These are phyloP conservation scores for Xanthoceras sorbifolium DNA, from an alignment of 345 rosid genomes.

Conservation along the genomic window DNA sequence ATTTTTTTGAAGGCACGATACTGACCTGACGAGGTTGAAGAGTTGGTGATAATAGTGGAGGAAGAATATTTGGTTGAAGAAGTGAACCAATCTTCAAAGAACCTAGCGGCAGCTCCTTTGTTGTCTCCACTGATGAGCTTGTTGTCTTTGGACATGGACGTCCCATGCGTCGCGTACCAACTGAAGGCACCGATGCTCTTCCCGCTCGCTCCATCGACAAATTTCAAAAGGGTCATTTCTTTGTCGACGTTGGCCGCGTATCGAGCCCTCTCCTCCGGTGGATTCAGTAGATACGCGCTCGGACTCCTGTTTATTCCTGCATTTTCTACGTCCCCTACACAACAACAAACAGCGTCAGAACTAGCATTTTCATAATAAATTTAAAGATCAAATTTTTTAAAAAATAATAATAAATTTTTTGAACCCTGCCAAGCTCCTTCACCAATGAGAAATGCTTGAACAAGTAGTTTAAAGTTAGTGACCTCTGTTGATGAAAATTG, in stretches of 20 bases:
- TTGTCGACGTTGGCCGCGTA: conserved; percentile 48
- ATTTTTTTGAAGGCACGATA: too few relatives aligned
- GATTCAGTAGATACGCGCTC: conserved; percentile 55
- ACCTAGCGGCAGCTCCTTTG: conserved; percentile 66
- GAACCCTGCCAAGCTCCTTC: too few relatives aligned
- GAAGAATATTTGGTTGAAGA: conserved; percentile 23
- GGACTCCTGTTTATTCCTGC: conserved; percentile 65
- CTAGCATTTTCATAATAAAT: too few relatives aligned
- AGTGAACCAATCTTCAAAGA: conserved; percentile 58
- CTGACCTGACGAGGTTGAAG: conserved; percentile 12
- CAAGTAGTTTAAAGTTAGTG: too few relatives aligned
- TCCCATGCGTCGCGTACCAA: conserved; percentile 67
- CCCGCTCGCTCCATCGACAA: conserved; percentile 29
- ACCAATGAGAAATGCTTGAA: too few relatives aligned
- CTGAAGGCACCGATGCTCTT: conserved; percentile 51
- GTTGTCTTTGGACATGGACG: conserved; percentile 62
- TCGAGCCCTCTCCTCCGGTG: conserved; percentile 48
- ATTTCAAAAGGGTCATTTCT: conserved; percentile 56
- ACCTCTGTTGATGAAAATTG: conserved; percentile 47
- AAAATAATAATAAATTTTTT: too few relatives aligned
- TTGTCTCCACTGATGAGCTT: conserved; percentile 64
- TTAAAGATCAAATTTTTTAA: too few relatives aligned
- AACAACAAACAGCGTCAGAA: neutral
- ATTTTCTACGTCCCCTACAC: conserved; percentile 45
- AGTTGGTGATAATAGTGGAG: neutral